Percentiles rank a stretch among this genome's conserved stretches.
phyloP scores from a whole-genome alignment of 176 grass and related monocot genomes.

The Triticum aestivum region DNA sequence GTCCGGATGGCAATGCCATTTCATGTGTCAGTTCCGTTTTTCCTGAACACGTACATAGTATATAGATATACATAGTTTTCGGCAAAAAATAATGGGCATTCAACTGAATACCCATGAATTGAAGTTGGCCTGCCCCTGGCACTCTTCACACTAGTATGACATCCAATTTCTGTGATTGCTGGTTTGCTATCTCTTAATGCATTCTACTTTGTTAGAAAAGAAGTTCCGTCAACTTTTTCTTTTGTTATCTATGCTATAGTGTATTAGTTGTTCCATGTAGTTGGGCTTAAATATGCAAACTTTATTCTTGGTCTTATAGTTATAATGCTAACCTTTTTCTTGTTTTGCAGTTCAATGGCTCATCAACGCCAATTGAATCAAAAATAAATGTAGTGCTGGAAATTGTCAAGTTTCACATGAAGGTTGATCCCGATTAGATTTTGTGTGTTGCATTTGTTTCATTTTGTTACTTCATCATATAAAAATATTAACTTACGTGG shows the following conservation, averaged over 20 bases:
- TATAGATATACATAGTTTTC: too few species aligned
- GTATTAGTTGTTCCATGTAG: background rate
- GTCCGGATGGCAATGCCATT: constrained; percentile 3
- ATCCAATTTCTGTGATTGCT: background rate
- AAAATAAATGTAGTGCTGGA: constrained; percentile 93
- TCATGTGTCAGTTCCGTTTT: too few species aligned
- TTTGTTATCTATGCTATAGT: background rate
- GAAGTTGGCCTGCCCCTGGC: background rate
- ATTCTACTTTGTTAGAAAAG: background rate
- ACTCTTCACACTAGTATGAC: background rate
- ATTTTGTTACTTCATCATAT: background rate
- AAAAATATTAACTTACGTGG: background rate
- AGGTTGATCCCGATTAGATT: constrained; percentile 49
- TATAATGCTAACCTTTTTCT: background rate
- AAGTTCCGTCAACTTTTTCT: background rate
- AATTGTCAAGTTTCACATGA: constrained; percentile 98
- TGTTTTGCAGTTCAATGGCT: constrained; percentile 68
- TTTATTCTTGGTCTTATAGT: background rate
- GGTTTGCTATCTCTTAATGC: background rate
- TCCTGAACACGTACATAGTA: too few species aligned
- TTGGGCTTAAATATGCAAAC: background rate
- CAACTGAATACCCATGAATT: background rate
- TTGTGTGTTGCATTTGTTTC: background rate
- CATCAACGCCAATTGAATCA: constrained; percentile 58
- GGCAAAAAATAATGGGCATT: too few species aligned